These are phyloP conservation scores for Lithocarpus polystachyus DNA, from an alignment of 306 rosid species.

Conservation along the genomic window DNA sequence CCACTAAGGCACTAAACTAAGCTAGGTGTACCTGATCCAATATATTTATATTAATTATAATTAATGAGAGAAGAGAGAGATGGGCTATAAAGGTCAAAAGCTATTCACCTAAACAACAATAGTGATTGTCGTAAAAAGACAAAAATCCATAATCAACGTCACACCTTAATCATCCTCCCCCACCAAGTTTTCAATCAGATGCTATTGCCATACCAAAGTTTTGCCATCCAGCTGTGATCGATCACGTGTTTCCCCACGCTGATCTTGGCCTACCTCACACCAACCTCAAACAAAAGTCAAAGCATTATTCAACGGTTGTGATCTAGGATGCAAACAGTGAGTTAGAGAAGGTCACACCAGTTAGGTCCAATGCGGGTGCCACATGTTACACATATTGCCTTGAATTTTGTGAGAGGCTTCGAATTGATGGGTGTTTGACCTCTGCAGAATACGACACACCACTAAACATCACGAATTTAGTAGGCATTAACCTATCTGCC, in stretches of 20 bases:
- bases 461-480: slow-evolving; percentile 25
- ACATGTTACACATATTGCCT: slow-evolving; percentile 41
- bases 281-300: neutral
- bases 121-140: slow-evolving; percentile 17
- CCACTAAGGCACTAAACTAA: too few species aligned
- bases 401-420: slow-evolving; percentile 23
- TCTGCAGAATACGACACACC: slow-evolving; percentile 23
- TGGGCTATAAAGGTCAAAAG: slow-evolving; percentile 21
- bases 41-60: too few species aligned
- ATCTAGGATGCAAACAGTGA: neutral
- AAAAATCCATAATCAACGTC: slow-evolving; percentile 11
- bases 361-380: slow-evolving; percentile 21
- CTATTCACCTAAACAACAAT: neutral
- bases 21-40: too few species aligned
- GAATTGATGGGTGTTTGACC: slow-evolving; percentile 43
- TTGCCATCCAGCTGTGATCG: slow-evolving; percentile 14
- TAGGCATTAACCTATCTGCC: slow-evolving; percentile 29
- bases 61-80: neutral
- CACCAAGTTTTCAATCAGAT: slow-evolving; percentile 16
- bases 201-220: neutral
- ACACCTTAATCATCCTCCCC: slow-evolving; percentile 7
- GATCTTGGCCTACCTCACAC: neutral
- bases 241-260: neutral
- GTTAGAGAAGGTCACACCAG: neutral
- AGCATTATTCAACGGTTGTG: neutral